Conservation (phyloP, 768 basidiomycete genomes). For the Rhodosporidiobolus sp. region DNA sequence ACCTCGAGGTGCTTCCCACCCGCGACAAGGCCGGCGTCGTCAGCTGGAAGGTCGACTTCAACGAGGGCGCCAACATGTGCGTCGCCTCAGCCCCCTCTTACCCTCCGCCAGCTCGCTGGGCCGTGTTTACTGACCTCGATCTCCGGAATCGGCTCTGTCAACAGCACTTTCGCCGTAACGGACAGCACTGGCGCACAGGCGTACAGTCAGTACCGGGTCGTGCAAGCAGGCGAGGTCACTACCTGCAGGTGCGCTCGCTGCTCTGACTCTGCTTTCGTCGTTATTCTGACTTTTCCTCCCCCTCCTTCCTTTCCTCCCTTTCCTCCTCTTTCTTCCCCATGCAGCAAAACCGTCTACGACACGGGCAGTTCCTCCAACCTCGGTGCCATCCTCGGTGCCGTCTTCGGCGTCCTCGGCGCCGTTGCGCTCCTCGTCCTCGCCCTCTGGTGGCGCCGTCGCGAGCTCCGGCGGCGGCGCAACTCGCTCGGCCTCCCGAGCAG, state of each 20-base stretch:
- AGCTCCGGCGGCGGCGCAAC: not conserved
- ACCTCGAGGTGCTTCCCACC: conserved; percentile 11
- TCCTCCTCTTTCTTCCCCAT: not conserved
- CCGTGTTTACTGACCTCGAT: not conserved
- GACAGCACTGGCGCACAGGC: conserved; percentile 2
- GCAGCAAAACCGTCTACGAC: conserved; percentile 16
- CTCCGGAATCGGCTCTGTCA: not conserved
- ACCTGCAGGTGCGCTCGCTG: conserved; percentile 13
- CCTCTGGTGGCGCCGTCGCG: conserved; percentile 7
- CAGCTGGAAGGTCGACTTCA: conserved; percentile 8
- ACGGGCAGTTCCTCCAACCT: not conserved
- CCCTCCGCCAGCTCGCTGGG: not conserved
- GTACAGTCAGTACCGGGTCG: conserved; percentile 18
- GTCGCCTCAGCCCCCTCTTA: not conserved
- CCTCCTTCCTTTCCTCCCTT: not conserved
- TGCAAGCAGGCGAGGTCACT: conserved; percentile 5
- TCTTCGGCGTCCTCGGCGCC: conserved; percentile 5
- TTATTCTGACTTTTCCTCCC: not conserved
- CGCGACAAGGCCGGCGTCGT: not conserved
- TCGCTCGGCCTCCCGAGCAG: not conserved
- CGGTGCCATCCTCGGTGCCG: conserved; percentile 23
- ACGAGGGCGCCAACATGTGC: conserved; percentile 22
- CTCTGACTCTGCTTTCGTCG: too few species aligned
- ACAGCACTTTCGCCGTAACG: conserved; percentile 15
- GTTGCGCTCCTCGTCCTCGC: not conserved